Evolutionary conservation across 495 filamentous ascomycete genomes (phyloP).

Genomic region (Aspergillus coremiiformis): DNA sequence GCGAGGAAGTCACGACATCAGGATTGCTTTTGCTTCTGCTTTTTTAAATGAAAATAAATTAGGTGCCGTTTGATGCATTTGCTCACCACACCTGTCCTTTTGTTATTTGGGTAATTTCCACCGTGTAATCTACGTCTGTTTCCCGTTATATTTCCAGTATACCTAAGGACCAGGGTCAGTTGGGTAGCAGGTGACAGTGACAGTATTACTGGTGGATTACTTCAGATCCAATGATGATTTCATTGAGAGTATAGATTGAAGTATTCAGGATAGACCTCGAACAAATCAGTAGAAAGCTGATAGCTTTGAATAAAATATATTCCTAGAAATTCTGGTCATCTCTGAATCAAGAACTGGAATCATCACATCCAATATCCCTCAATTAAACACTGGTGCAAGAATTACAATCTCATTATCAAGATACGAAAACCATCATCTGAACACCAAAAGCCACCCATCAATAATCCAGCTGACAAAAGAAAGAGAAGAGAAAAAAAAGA

Average conservation of each 20-base stretch:
- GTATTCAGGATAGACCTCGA: too few relatives aligned
- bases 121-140: neutral
- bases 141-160: neutral
- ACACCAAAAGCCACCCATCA: neutral
- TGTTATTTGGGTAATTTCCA: neutral
- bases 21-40: neutral
- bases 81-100: neutral
- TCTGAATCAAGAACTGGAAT: too few relatives aligned
- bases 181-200: too few relatives aligned
- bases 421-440: neutral
- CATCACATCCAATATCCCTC: too few relatives aligned
- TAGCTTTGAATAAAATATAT: neutral
- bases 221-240: too few relatives aligned
- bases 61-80: neutral
- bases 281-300: too few relatives aligned
- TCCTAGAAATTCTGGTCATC: neutral
- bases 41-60: neutral
- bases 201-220: neutral
- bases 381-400: neutral
- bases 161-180: too few relatives aligned
- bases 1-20: constrained; percentile 9
- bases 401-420: neutral
- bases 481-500: neutral
- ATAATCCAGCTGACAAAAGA: neutral
- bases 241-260: too few relatives aligned